Conservation (phyloP, 2,329 filamentous ascomycete genomes). For the Fusarium tricinctum region DNA sequence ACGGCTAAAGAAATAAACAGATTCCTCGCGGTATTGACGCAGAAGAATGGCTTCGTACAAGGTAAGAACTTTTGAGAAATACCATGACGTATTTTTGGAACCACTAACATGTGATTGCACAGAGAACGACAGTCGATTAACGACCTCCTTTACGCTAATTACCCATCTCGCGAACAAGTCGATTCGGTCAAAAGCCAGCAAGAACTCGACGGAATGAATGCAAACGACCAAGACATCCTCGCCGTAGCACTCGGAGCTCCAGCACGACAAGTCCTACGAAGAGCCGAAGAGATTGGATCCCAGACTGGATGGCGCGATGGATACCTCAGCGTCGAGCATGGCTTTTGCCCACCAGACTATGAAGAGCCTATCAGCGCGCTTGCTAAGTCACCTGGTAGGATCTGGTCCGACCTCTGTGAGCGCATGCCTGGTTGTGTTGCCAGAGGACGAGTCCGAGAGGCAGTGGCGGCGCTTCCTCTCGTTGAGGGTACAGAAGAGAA, state of each 20-base stretch:
- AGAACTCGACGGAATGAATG: slow-evolving; percentile 64
- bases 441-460: slow-evolving; percentile 64
- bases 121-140: slow-evolving; percentile 63
- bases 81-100: no score
- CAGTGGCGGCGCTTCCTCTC: slow-evolving; percentile 62
- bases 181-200: slow-evolving; percentile 54
- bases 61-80: slow-evolving; percentile 3
- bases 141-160: slow-evolving; percentile 62
- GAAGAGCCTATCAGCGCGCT: slow-evolving; percentile 62
- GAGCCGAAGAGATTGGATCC: slow-evolving; percentile 66
- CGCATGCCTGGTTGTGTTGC: slow-evolving; percentile 67
- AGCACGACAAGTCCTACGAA: slow-evolving; percentile 66
- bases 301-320: slow-evolving; percentile 65
- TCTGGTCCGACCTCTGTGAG: slow-evolving; percentile 68
- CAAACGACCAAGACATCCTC: slow-evolving; percentile 63
- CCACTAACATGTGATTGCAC: background rate
- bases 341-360: slow-evolving; percentile 66
- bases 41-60: slow-evolving; percentile 62
- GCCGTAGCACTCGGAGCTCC: slow-evolving; percentile 67
- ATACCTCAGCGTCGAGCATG: slow-evolving; percentile 58
- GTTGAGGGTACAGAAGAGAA: slow-evolving; percentile 64
- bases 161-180: slow-evolving; percentile 58
- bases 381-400: slow-evolving; percentile 63
- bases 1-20: slow-evolving; percentile 40
- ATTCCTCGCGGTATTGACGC: slow-evolving; percentile 62